Evolutionary conservation across 169 alveolate species (phyloP).

Genomic region (Eimeria acervulina): DNA sequence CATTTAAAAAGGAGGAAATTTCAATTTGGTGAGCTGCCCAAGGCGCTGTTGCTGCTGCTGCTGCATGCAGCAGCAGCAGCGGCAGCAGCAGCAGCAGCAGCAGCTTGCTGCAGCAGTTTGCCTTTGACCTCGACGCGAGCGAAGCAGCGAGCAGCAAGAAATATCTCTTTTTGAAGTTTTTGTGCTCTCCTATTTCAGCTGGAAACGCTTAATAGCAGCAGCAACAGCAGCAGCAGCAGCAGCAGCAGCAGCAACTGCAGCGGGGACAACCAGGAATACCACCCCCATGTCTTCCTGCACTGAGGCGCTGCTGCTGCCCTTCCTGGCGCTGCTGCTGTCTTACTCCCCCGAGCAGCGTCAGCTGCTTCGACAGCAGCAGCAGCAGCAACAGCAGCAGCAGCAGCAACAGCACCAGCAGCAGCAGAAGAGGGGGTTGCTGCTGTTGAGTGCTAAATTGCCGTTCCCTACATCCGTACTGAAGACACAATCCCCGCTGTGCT

Average conservation of each 20-base stretch:
- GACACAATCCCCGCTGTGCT: neutral
- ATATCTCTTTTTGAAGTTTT: neutral
- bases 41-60: slow-evolving; percentile 19
- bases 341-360: neutral
- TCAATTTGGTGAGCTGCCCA: neutral
- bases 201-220: neutral
- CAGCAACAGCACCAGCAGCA: slow-evolving; percentile 3
- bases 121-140: neutral
- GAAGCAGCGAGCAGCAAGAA: neutral
- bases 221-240: slow-evolving; percentile 64
- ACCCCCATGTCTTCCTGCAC: slow-evolving; percentile 41
- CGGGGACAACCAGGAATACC: neutral
- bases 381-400: slow-evolving; percentile 45
- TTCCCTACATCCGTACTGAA: too few species aligned
- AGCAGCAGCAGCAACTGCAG: slow-evolving; percentile 3
- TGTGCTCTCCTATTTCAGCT: neutral
- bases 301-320: slow-evolving; percentile 40
- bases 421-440: neutral
- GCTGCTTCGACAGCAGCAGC: slow-evolving; percentile 56
- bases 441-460: neutral
- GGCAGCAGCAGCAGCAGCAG: too few species aligned
- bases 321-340: slow-evolving; percentile 9
- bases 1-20: neutral
- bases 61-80: too few species aligned
- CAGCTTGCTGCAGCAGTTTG: too few species aligned